Percentiles rank a stretch among this genome's conserved stretches.
These are phyloP conservation scores for Tolypocladium album DNA, from an alignment of 2,329 filamentous ascomycete genomes.

Conservation along the genomic window DNA sequence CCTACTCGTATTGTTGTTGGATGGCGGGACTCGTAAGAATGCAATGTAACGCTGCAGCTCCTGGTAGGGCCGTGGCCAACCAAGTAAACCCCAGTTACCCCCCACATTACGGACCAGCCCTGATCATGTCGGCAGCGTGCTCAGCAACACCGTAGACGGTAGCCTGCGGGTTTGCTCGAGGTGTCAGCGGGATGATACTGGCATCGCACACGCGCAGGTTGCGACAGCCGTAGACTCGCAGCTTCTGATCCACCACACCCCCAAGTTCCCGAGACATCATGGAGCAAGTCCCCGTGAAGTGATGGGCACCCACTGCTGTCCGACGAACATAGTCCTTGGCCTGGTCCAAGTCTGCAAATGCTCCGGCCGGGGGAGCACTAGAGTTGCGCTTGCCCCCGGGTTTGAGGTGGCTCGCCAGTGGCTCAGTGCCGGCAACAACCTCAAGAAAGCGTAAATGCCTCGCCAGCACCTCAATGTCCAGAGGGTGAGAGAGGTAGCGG, in stretches of 20 bases:
- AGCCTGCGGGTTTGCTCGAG: neutral
- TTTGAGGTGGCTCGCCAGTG: neutral
- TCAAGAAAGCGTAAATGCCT: neutral
- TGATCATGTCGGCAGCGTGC: neutral
- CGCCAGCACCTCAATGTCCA: neutral
- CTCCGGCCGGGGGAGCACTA: neutral
- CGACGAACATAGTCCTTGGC: neutral
- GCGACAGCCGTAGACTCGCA: neutral
- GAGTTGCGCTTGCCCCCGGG: neutral
- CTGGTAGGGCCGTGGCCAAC: neutral
- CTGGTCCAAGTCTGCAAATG: neutral
- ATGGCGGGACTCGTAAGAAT: neutral
- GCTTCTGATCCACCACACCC: neutral
- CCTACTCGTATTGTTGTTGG: too few species aligned
- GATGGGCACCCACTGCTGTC: neutral
- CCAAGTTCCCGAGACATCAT: neutral
- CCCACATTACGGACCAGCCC: neutral
- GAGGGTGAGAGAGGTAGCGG: neutral
- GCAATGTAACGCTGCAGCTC: neutral
- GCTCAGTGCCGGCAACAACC: neutral
- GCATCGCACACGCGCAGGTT: neutral
- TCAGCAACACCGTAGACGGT: neutral
- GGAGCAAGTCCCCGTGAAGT: neutral
- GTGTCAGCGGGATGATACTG: neutral
- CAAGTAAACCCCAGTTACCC: too few species aligned